A percentile compares a stretch with the other conserved stretches of the same genome.
Conservation (phyloP, 192 early-diverging fungal species). For the Dispira simplex region DNA sequence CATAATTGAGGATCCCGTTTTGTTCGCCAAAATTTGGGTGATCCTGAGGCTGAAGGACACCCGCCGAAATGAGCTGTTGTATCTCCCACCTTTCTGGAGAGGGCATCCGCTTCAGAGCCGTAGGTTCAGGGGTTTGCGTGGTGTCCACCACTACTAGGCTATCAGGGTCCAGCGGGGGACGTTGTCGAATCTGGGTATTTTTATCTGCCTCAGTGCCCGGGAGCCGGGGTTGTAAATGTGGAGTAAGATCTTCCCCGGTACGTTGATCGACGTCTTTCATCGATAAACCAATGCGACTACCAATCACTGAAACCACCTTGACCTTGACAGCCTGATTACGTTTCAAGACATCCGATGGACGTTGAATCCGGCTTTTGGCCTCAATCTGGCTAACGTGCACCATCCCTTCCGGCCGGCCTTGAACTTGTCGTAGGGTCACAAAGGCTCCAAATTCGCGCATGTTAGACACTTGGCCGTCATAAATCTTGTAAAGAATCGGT, state of each 20-base stretch:
- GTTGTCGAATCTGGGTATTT: conserved; percentile 42
- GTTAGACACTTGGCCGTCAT: conserved; percentile 64
- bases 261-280: conserved; percentile 96
- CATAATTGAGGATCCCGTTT: conserved; percentile 54
- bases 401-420: conserved; percentile 68
- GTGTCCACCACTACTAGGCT: conserved; percentile 22
- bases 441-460: conserved; percentile 92
- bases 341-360: conserved; percentile 77
- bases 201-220: conserved; percentile 17
- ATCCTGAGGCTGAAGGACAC: conserved; percentile 69
- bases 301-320: conserved; percentile 86
- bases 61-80: conserved; percentile 94
- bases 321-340: conserved; percentile 76
- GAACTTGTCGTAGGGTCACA: conserved; percentile 68
- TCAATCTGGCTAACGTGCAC: conserved; percentile 70
- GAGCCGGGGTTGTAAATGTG: conserved; percentile 42
- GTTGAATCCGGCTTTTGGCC: conserved; percentile 44
- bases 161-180: conserved; percentile 28
- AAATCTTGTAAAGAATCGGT: conserved; percentile 87
- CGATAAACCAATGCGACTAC: conserved; percentile 66
- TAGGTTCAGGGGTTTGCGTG: not conserved
- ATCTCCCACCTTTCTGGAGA: conserved; percentile 96
- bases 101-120: conserved; percentile 62
- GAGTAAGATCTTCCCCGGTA: conserved; percentile 79
- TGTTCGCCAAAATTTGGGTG: conserved; percentile 86